phyloP scores from a whole-genome alignment of 305 asterid genomes.

The Plantago lanceolata region DNA sequence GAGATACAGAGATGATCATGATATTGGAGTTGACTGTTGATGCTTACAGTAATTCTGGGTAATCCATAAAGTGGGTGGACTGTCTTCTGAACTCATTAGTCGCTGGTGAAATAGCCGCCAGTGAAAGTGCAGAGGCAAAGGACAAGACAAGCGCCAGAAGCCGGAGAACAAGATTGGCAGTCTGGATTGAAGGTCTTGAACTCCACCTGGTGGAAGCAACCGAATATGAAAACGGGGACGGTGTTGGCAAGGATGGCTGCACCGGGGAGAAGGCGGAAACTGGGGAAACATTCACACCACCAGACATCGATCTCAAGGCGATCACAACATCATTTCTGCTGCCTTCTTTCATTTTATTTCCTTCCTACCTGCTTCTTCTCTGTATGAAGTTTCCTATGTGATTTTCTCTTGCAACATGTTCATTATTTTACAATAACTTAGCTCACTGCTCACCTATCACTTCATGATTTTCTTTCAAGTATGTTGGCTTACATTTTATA shows the following conservation, averaged over 20 bases:
- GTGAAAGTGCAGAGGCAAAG: slow-evolving; percentile 41
- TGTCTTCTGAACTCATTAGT: slow-evolving; percentile 16
- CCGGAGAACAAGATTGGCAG: slow-evolving; percentile 38
- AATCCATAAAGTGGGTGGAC: slow-evolving; percentile 26
- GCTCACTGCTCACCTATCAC: neutral
- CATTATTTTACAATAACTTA: slow-evolving; percentile 16
- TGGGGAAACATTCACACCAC: slow-evolving; percentile 27
- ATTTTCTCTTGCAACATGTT: neutral
- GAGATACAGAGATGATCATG: neutral
- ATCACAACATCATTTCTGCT: slow-evolving; percentile 11
- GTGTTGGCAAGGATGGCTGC: slow-evolving; percentile 42
- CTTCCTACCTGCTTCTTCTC: slow-evolving; percentile 1
- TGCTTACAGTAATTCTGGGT: slow-evolving; percentile 38
- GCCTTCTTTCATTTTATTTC: slow-evolving; percentile 24
- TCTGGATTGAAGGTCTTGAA: slow-evolving; percentile 32
- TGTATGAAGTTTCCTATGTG: slow-evolving; percentile 2
- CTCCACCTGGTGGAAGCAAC: slow-evolving; percentile 45
- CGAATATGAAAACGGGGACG: slow-evolving; percentile 48
- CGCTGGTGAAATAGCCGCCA: slow-evolving; percentile 35
- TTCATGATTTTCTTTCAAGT: neutral
- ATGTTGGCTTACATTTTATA: neutral
- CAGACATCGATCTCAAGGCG: slow-evolving; percentile 29
- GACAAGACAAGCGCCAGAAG: slow-evolving; percentile 34
- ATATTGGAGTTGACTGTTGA: neutral
- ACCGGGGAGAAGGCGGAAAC: slow-evolving; percentile 25